These are phyloP conservation scores for Sporobolomyces pararoseus DNA, from an alignment of 768 basidiomycete genomes.

Conservation along the genomic window DNA sequence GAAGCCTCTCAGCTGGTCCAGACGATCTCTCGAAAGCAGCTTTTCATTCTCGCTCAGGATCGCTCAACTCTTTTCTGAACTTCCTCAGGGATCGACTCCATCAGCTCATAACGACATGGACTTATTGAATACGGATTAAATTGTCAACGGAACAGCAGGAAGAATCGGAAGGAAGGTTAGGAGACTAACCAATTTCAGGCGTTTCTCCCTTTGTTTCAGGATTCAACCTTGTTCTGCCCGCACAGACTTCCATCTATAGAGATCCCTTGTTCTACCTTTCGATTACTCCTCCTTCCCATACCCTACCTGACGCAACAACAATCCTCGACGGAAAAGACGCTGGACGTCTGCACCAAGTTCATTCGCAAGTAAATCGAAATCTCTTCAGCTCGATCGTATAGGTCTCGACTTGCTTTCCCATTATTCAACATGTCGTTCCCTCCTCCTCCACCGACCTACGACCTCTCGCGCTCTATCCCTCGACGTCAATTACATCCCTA, in stretches of 20 bases:
- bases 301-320: too few relatives aligned
- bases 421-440: neutral
- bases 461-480: neutral
- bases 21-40: too few relatives aligned
- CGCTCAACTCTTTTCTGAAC: too few relatives aligned
- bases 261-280: constrained; percentile 6
- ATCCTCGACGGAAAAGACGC: neutral
- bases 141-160: neutral
- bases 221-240: constrained; percentile 1
- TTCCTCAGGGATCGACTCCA: too few relatives aligned
- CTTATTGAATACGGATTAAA: too few relatives aligned
- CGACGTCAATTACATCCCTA: constrained; percentile 21
- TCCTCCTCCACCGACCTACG: neutral
- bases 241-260: neutral
- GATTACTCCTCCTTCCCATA: neutral
- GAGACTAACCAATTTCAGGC: neutral
- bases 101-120: too few relatives aligned
- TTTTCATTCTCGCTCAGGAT: too few relatives aligned
- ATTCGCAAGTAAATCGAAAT: too few relatives aligned
- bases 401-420: neutral
- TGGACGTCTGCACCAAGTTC: too few relatives aligned
- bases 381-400: too few relatives aligned
- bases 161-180: neutral
- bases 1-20: too few relatives aligned
- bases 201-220: neutral